phyloP scores from a whole-genome alignment of 2,329 filamentous ascomycete species.

The Chrysoporthe deuterocubensis region DNA sequence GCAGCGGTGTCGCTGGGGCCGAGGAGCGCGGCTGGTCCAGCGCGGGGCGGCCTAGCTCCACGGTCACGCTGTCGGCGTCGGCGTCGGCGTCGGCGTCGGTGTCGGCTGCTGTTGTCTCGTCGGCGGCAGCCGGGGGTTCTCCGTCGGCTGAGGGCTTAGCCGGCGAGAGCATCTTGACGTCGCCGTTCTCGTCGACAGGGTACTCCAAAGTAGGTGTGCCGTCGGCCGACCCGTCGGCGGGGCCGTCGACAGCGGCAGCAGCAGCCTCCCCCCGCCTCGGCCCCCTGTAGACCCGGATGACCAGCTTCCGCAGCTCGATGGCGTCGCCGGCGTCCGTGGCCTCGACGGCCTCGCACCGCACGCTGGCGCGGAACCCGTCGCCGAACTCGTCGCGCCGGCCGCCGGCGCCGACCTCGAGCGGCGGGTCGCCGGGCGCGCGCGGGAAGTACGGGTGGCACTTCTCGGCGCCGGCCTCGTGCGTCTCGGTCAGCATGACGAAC shows the following conservation, averaged over 20 bases:
- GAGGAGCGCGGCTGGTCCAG: neutral
- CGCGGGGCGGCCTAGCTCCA: slow-evolving; percentile 9
- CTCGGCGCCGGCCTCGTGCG: slow-evolving; percentile 74
- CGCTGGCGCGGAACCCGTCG: slow-evolving; percentile 68
- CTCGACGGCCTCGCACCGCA: slow-evolving; percentile 68
- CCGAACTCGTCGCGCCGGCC: slow-evolving; percentile 66
- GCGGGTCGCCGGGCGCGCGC: slow-evolving; percentile 53
- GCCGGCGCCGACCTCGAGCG: slow-evolving; percentile 52
- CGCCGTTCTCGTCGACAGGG: slow-evolving; percentile 25
- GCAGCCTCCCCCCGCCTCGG: slow-evolving; percentile 22
- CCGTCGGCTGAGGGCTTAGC: slow-evolving; percentile 8
- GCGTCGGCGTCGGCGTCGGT: neutral
- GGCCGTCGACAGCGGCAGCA: neutral
- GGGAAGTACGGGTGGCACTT: slow-evolving; percentile 95
- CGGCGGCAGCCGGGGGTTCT: no score
- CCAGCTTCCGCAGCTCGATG: slow-evolving; percentile 76
- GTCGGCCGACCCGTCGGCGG: neutral
- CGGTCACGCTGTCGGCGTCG: slow-evolving; percentile 14
- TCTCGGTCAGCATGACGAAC: slow-evolving; percentile 93
- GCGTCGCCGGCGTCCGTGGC: slow-evolving; percentile 59
- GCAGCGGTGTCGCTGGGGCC: neutral
- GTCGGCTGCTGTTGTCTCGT: no score
- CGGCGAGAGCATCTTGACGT: slow-evolving; percentile 30
- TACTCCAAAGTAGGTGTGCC: neutral
- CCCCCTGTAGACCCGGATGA: slow-evolving; percentile 51